Evolutionary conservation across 495 filamentous ascomycete species (phyloP).

Genomic region (Trichoderma virens): DNA sequence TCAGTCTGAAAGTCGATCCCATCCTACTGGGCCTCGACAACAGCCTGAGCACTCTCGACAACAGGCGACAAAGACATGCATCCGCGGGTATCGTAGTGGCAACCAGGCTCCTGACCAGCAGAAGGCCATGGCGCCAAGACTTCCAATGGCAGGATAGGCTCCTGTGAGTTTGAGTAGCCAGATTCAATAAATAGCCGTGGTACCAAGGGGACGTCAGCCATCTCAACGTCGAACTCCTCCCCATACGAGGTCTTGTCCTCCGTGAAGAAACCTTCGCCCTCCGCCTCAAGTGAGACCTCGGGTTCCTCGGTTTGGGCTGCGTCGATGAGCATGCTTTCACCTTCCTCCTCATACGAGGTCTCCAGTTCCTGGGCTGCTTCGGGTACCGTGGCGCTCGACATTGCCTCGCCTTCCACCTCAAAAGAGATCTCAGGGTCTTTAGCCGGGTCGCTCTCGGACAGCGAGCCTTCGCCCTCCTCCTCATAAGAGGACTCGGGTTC

Average conservation of each 20-base stretch:
- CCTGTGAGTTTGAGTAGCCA: background rate
- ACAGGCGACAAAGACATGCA: background rate
- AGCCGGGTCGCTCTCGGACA: background rate
- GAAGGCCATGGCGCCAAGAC: background rate
- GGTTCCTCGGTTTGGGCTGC: background rate
- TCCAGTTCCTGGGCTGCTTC: conserved; percentile 2
- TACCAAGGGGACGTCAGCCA: background rate
- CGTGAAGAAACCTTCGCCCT: background rate
- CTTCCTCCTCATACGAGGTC: conserved; percentile 6
- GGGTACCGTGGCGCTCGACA: background rate
- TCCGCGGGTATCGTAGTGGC: background rate
- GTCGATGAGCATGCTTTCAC: background rate
- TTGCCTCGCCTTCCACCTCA: background rate
- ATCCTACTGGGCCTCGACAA: conserved; percentile 6
- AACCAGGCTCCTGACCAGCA: background rate
- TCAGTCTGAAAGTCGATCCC: background rate
- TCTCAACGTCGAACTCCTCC: background rate
- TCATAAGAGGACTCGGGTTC: background rate
- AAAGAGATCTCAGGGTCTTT: background rate
- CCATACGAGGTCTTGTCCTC: background rate
- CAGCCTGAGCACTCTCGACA: background rate
- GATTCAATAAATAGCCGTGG: background rate
- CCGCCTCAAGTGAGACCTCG: background rate
- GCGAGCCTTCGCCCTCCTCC: conserved; percentile 1
- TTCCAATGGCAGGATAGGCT: conserved; percentile 5